Base-by-base conservation (phyloP, 1,284 basidiomycete species). In the Marasmius fiardii region DNA sequence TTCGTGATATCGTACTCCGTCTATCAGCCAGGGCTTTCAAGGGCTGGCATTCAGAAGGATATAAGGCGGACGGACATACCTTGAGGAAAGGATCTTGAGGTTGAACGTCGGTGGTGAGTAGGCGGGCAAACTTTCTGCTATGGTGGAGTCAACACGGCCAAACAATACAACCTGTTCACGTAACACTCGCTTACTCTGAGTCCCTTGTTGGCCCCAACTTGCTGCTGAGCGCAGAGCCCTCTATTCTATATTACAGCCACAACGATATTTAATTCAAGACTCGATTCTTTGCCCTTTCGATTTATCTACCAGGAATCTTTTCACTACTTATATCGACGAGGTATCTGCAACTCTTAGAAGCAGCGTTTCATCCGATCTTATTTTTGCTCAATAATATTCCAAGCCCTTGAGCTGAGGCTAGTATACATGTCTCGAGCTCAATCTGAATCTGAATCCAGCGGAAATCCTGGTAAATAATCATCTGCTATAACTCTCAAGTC, bases 21-120 rank as follows among this genome's bases (percentile, higher is more conserved):
- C 7, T 31, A 49, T 6, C n/a, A 3, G 10, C 26, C 16, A 31
- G 26, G 24, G 28, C 8, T 16, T 11, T 33, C 47, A 11, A 33
- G 18, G 8, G 8, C n/a, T 49, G 7, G 26, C 47, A 49, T 49
- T 31, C 4, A 31, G 4, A 16, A 7, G 12, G 10, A 16, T 41
- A 16, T 41, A n/a, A 11, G 1, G 47, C 14, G 31, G 11, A 31
- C 8, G 26, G 47, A 49, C 47, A 31, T 49, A 49, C 47, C 47
- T 49, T 49, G 47, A 49, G 47, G 47, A 49, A 49, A 49, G 24
- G 26, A 31, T 26, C 47, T 49, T 49, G 47, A 49, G 24, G 47
- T 10, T 41, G 39, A 41, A 41, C 39, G 39, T 8, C 39, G 39
- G 39, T 41, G 20, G 39, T 41, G 39, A n/a, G 20, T 18, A 20